Evolutionary conservation across 352 stramenopile species (phyloP).

Genomic region (Elongisporangium senticosum): DNA sequence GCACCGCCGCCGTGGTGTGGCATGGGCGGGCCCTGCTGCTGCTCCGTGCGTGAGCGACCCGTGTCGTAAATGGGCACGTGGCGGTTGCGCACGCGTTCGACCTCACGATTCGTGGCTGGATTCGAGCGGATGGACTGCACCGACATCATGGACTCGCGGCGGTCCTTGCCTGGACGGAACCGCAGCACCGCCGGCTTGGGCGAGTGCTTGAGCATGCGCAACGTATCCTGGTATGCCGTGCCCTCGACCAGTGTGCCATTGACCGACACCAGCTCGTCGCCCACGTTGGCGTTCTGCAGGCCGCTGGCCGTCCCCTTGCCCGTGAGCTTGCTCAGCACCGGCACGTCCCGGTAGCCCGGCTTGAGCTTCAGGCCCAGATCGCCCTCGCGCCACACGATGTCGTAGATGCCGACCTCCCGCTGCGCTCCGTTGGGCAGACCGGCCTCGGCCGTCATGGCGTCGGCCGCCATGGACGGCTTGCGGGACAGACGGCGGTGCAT

Average conservation of each 20-base stretch:
- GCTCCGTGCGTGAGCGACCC: slow-evolving; percentile 14
- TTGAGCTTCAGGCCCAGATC: slow-evolving; percentile 85
- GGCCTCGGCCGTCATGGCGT: slow-evolving; percentile 20
- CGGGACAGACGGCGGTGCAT: slow-evolving; percentile 72
- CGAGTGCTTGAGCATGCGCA: slow-evolving; percentile 85
- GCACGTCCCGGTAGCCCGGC: slow-evolving; percentile 64
- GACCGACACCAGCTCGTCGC: slow-evolving; percentile 80
- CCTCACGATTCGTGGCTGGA: slow-evolving; percentile 37
- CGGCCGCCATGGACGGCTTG: slow-evolving; percentile 27
- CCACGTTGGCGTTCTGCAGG: slow-evolving; percentile 75
- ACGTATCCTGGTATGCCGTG: slow-evolving; percentile 75
- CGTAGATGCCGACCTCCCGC: slow-evolving; percentile 66
- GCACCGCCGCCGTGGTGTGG: slow-evolving; percentile 7
- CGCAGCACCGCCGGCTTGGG: slow-evolving; percentile 77
- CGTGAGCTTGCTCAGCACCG: slow-evolving; percentile 78
- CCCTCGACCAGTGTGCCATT: slow-evolving; percentile 79
- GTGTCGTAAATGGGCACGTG: slow-evolving; percentile 59
- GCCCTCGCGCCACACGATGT: slow-evolving; percentile 86
- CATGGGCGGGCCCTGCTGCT: slow-evolving; percentile 6
- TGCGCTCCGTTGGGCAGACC: slow-evolving; percentile 13
- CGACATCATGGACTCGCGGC: slow-evolving; percentile 58
- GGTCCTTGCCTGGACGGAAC: slow-evolving; percentile 59
- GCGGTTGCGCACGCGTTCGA: slow-evolving; percentile 25
- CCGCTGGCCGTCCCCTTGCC: slow-evolving; percentile 78
- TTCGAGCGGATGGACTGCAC: slow-evolving; percentile 51